Base-by-base conservation (phyloP, 768 basidiomycete species). In the Phaeotremella fagi region DNA sequence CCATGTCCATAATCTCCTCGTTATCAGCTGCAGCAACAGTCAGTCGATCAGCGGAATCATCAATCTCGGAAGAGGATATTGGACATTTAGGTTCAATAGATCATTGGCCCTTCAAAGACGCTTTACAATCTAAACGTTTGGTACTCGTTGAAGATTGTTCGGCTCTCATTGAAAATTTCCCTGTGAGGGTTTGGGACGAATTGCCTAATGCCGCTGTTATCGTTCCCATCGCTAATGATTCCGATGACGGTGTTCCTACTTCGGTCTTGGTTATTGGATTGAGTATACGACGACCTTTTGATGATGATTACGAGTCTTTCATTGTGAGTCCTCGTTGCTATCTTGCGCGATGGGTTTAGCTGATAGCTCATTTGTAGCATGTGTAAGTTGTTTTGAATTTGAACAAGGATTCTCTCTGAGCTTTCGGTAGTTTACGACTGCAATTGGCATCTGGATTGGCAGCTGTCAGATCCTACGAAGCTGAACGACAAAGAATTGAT, bases 301-400 rank as follows among this genome's bases (percentile, higher is more conserved):
- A 72, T 42, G 66, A 72, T 6, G 66, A 68, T 23, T 72, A 72
- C 49, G 64, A 64, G 24, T 60, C 65, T 0, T 72, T 70, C 55
- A 52, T 68, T 26, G 63, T 61, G 43, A 57, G 63, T 57, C 2
- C 3, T 12, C 28, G n/a, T 14, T n/a, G 26, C 18, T 9, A 24
- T 23, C n/a, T 48, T 14, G 25, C 46, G 12, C 4, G 9, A 26
- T 11, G 20, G 44, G 35, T 3, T 42, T 25, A n/a, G n/a, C n/a
- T n/a, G n/a, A n/a, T n/a, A n/a, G n/a, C n/a, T n/a, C 28, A 12
- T 25, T 1, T 48, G 12, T 36, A 60, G 60, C 61, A 66, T 52
- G 55, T 66, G 58, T 60, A 35, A 52, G 61, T 38, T 31, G 33
- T 25, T 12, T 3, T 48, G 12, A 29, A 6, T 7, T 6, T 41